A percentile compares a stretch with the other conserved stretches of the same genome.
phyloP scores from a whole-genome alignment of 805 yeast species.

The Yarrowia hollandica region DNA sequence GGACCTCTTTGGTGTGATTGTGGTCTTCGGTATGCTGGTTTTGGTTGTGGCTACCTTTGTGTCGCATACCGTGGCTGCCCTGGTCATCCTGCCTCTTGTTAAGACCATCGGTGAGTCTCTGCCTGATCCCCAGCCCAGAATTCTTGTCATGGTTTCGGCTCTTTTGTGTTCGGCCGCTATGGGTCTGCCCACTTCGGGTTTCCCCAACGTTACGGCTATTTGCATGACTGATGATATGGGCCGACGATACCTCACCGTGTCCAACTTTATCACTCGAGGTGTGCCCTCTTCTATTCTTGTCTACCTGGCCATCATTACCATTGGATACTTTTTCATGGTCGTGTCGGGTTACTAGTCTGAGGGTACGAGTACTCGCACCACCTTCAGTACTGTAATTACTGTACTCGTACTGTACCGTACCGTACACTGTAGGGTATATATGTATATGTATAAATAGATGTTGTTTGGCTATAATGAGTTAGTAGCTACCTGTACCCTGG shows the following conservation, averaged over 20 bases:
- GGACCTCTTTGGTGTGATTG: slow-evolving; percentile 68
- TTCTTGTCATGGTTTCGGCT: slow-evolving; percentile 66
- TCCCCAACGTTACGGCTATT: slow-evolving; percentile 96
- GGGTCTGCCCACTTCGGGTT: slow-evolving; percentile 97
- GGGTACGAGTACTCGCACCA: no score
- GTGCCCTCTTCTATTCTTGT: slow-evolving; percentile 82
- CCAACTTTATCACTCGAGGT: slow-evolving; percentile 84
- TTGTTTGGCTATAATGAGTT: background rate
- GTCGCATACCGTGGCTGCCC: slow-evolving; percentile 95
- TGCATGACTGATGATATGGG: slow-evolving; percentile 93
- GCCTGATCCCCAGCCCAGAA: slow-evolving; percentile 71
- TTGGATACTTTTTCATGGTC: slow-evolving; percentile 77
- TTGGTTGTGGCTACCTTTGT: slow-evolving; percentile 89
- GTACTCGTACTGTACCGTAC: no score
- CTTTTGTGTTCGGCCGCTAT: slow-evolving; percentile 88
- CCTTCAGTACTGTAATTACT: no score
- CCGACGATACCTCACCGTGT: slow-evolving; percentile 81
- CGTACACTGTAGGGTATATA: background rate
- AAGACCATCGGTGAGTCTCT: slow-evolving; percentile 76
- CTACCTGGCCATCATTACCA: slow-evolving; percentile 67
- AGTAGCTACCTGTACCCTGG: no score
- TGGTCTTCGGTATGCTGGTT: slow-evolving; percentile 79
- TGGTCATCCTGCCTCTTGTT: slow-evolving; percentile 87
- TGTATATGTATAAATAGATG: background rate
- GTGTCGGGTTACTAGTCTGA: slow-evolving; percentile 51